Percentiles rank a stretch among this genome's conserved stretches.
phyloP scores from a whole-genome alignment of 2,329 filamentous ascomycete genomes.

The Fusarium begoniae region DNA sequence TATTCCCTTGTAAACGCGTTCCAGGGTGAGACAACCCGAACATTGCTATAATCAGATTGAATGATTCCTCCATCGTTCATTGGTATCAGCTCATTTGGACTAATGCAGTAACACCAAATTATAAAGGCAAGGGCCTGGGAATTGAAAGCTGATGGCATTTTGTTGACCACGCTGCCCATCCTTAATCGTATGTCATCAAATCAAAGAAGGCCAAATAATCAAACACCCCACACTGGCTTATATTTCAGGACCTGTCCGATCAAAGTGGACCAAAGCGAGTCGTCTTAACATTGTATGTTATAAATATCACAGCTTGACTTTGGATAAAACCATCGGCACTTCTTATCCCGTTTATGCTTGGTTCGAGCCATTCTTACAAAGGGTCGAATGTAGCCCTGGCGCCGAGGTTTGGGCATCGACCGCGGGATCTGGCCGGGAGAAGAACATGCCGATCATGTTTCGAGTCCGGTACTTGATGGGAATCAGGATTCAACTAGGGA shows the following conservation, averaged over 20 bases:
- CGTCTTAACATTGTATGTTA: background rate
- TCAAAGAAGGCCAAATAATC: background rate
- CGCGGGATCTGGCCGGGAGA: background rate
- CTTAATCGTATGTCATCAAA: background rate
- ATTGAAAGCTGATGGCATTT: background rate
- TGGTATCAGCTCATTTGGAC: background rate
- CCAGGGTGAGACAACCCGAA: background rate
- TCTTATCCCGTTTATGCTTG: background rate
- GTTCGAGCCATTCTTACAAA: background rate
- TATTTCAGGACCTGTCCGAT: background rate
- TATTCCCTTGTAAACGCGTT: background rate
- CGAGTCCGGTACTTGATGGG: background rate
- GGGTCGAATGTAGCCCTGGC: background rate
- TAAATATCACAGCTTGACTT: background rate
- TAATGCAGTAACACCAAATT: background rate
- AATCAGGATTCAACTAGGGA: background rate
- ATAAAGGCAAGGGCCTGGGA: background rate
- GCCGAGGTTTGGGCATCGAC: background rate
- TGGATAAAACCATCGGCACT: background rate
- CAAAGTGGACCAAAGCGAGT: background rate
- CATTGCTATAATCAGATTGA: background rate
- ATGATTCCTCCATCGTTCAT: background rate
- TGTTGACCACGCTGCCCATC: background rate
- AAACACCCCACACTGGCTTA: background rate
- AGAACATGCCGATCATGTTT: background rate